These are phyloP conservation scores for Calonectria crousiana DNA, from an alignment of 2,329 filamentous ascomycete species.

Conservation along the genomic window DNA sequence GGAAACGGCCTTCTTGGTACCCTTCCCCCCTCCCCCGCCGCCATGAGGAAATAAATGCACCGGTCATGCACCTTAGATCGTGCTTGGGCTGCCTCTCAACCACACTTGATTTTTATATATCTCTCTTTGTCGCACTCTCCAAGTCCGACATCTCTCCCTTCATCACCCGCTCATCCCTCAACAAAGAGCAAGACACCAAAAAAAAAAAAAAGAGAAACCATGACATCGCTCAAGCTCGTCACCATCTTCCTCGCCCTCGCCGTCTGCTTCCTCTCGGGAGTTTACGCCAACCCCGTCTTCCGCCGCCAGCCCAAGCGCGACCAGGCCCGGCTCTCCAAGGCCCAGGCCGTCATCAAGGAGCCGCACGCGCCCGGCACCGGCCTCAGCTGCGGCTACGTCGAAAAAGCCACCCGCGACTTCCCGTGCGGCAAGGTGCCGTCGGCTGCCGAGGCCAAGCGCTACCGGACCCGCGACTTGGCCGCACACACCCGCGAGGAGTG, in stretches of 20 bases:
- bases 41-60: neutral
- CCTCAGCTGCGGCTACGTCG: neutral
- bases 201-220: neutral
- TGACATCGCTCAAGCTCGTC: neutral
- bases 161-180: neutral
- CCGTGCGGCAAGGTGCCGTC: slow-evolving; percentile 1
- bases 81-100: neutral
- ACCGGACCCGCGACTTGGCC: neutral
- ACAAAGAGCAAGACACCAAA: neutral
- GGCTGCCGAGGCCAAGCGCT: neutral
- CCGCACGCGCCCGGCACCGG: neutral
- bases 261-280: neutral
- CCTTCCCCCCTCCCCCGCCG: neutral
- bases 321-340: neutral
- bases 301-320: neutral
- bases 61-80: neutral
- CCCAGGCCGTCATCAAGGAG: too few species aligned
- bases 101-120: neutral
- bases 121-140: neutral
- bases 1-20: neutral
- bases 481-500: neutral
- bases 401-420: neutral
- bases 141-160: neutral
- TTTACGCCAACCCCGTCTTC: neutral
- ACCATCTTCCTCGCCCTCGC: neutral